phyloP scores from a whole-genome alignment of 2,329 filamentous ascomycete genomes.

The Fusarium piperis region DNA sequence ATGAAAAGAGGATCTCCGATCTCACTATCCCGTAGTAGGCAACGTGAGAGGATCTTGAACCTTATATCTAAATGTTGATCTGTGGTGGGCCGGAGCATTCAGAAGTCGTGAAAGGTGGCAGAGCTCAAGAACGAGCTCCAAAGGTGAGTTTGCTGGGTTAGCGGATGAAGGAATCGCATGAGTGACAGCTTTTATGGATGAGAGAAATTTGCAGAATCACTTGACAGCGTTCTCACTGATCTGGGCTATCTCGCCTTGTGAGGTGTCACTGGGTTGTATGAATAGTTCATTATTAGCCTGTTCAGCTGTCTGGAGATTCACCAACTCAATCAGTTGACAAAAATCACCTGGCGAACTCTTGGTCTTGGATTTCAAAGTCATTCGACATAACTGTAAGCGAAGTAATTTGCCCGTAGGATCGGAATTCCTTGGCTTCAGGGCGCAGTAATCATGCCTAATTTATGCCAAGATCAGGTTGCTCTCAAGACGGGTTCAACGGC shows the following conservation, averaged over 20 bases:
- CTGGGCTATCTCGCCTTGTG: not conserved
- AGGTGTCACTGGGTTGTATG: not conserved
- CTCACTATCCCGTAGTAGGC: not conserved
- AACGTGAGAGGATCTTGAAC: not conserved
- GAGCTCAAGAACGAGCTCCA: not conserved
- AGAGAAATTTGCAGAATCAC: not conserved
- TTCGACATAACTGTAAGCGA: not conserved
- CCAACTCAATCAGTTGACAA: not conserved
- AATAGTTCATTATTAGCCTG: not conserved
- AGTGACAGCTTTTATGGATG: not conserved
- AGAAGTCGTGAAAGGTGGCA: not conserved
- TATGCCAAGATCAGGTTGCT: not conserved
- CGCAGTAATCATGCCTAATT: not conserved
- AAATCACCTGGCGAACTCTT: not conserved
- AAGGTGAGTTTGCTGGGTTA: not conserved
- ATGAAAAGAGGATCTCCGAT: not conserved
- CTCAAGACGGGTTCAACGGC: not conserved
- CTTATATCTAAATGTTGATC: not conserved
- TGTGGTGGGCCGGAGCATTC: rapidly evolving
- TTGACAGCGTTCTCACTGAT: not conserved
- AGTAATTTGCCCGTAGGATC: not conserved
- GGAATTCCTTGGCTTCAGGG: not conserved
- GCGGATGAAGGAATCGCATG: too few species aligned
- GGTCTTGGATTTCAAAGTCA: not conserved
- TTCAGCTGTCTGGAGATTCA: not conserved